Base-by-base conservation (phyloP, 2,329 filamentous ascomycete genomes). In the Stemphylium lycopersici region DNA sequence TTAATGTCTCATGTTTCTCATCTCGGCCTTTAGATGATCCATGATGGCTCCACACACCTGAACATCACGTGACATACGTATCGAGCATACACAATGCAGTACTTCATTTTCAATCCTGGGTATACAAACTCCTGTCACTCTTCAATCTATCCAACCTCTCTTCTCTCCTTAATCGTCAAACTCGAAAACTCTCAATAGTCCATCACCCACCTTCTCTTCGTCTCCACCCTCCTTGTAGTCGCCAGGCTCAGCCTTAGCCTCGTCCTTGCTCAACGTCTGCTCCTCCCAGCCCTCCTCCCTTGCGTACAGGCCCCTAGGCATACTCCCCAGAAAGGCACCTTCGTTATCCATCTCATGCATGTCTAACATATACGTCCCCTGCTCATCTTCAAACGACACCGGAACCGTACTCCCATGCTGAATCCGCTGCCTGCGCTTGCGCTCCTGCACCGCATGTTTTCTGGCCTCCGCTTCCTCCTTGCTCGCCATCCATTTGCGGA, bases 331-430 rank as follows among this genome's bases (percentile, higher is more conserved):
- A 4, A 42, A 56, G 3, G 18, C 39, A 0, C 29, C 34, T 20
- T 13, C 26, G 3, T 12, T n/a, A n/a, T 48, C 43, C 34, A 26
- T 41, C 22, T 55, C 51, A 18, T 41, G 38, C 26, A 42, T 49
- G 4, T 48, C 48, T 2, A 58, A 10, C 31, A 48, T 39, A 32
- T 50, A 60, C 0, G 31, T 15, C 0, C 51, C 55, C 10, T 10
- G 2, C 12, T 37, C 45, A 31, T 60, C 58, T 5, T 16, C 38
- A 13, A 47, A 15, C n/a, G 16, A 11, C 2, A 3, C 8, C 10
- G 8, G 15, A 13, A 36, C 13, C 18, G n/a, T 8, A 11, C 5
- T 6, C 4, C 26, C 26, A 3, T 13, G 18, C 6, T 8, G 16
- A 15, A 10, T 7, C 15, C 22, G 24, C 38, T 6, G n/a, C 20